phyloP scores from a whole-genome alignment of 345 rosid genomes.

The Melaleuca quinquenervia region DNA sequence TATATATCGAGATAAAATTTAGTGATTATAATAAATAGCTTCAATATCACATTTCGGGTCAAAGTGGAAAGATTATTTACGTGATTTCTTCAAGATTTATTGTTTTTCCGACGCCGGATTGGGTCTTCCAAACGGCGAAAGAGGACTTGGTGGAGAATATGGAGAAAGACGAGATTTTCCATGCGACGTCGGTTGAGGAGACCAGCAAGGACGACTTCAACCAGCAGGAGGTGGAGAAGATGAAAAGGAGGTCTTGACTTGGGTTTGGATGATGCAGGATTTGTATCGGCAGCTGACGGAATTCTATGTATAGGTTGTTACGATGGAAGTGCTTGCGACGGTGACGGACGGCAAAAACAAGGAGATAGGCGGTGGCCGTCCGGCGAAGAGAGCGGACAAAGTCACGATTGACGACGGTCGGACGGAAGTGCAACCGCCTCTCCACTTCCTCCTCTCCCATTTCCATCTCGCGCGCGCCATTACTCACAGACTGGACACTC shows the following conservation, averaged over 20 bases:
- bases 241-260: slow-evolving; percentile 17
- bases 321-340: slow-evolving; percentile 33
- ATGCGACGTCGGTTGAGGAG: slow-evolving; percentile 46
- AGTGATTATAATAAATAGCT: too few relatives aligned
- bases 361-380: neutral
- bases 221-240: slow-evolving; percentile 13
- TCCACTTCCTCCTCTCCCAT: slow-evolving; percentile 10
- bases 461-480: slow-evolving; percentile 14
- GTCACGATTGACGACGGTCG: slow-evolving; percentile 37
- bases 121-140: slow-evolving; percentile 15
- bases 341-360: slow-evolving; percentile 12
- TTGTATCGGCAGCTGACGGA: slow-evolving; percentile 46
- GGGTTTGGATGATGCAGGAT: slow-evolving; percentile 80
- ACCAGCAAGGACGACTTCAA: slow-evolving; percentile 47
- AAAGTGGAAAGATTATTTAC: accelerated
- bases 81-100: neutral
- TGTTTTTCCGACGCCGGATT: neutral
- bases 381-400: too few relatives aligned
- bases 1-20: too few relatives aligned
- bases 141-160: slow-evolving; percentile 34
- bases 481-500: slow-evolving; percentile 6
- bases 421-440: slow-evolving; percentile 34
- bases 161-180: slow-evolving; percentile 77
- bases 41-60: accelerated
- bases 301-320: too few relatives aligned